Base-by-base conservation (phyloP, 257 asterid species). In the Nicotiana tomentosiformis region DNA sequence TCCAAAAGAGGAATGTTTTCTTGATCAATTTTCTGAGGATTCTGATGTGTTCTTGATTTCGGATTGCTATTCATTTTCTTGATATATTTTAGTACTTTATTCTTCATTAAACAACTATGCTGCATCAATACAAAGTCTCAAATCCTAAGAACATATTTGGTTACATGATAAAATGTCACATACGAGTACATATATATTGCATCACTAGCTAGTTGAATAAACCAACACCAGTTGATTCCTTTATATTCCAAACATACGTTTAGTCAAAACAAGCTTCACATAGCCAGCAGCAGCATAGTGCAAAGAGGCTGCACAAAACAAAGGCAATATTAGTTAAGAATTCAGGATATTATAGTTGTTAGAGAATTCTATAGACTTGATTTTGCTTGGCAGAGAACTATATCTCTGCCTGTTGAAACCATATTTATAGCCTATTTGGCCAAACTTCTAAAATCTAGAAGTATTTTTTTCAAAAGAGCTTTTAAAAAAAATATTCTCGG, bases 201-300 rank as follows among this genome's bases (percentile, higher is more conserved):
- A 61, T 61, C 15, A 23, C 2, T 61, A 53, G 58, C 7, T 53
- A 61, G 33, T 20, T 61, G 67, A 61, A 61, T 61, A 61, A 30
- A 23, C 16, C 12, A 61, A 61, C 33, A 61, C 33, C 33, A 23
- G 33, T 61, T 23, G 32, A 9, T 10, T 20, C 33, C 33, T 23
- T 23, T 10, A 60, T 60, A 60, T 60, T 26, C 12, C 66, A 60
- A n/a, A 66, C 72, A 18, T 78, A 66, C 72, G 29, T 78, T 61
- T 67, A 79, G 66, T 84, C 87, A 83, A 84, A 87, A 86, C 95
- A 90, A 62, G 69, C 85, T 80, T 92, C 95, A 86, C 93, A 91
- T 16, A 92, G 20, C 93, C 95, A 92, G 92, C 95, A 92, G 90
- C 95, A 92, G 60, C 93, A 93, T 12, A 93, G 79, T 5, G 93